Conservation (phyloP, 2,329 filamentous ascomycete species). For the Ophiocordyceps camponoti-rufipedis region DNA sequence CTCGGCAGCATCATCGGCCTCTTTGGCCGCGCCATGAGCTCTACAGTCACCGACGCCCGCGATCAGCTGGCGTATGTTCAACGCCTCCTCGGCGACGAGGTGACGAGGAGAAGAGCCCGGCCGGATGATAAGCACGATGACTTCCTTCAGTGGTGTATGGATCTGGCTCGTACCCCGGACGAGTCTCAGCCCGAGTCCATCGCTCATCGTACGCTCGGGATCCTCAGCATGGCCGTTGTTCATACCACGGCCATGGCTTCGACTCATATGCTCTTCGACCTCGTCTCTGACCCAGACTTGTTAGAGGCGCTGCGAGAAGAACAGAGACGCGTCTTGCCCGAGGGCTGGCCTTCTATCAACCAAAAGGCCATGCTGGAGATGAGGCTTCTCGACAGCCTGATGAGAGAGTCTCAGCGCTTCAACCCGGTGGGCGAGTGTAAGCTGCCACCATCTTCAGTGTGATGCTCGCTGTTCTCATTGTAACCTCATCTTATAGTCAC, state of each 20-base stretch:
- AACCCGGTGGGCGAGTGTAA: constrained; percentile 6
- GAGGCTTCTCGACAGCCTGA: constrained; percentile 7
- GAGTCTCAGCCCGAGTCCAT: constrained; percentile 3
- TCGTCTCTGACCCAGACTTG: constrained; percentile 1
- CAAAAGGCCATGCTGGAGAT: constrained; percentile 6
- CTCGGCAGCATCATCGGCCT: constrained; percentile 1
- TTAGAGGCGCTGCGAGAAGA: constrained; percentile 1
- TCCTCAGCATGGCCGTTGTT: constrained; percentile 5
- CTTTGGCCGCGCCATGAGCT: constrained; percentile 1
- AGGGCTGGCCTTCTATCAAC: constrained; percentile 2
- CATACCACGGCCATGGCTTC: constrained; percentile 6
- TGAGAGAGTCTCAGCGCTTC: constrained; percentile 6
- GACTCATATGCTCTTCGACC: constrained; percentile 5
- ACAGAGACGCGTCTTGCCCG: constrained; percentile 1
- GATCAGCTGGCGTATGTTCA: constrained; percentile 3
- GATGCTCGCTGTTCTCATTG: neutral
- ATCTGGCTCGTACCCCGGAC: constrained; percentile 3
- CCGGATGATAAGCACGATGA: constrained; percentile 4
- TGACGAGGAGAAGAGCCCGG: constrained; percentile 1
- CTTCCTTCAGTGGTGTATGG: constrained; percentile 5
- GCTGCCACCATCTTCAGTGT: neutral
- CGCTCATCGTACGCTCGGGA: constrained; percentile 4
- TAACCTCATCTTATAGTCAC: constrained; percentile 1
- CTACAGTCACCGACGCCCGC: constrained; percentile 2
- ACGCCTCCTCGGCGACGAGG: constrained; percentile 3